A percentile compares a stretch with the other conserved stretches of the same genome.
Conservation (phyloP, 441 rosid species). For the Arabidopsis hybrid region DNA sequence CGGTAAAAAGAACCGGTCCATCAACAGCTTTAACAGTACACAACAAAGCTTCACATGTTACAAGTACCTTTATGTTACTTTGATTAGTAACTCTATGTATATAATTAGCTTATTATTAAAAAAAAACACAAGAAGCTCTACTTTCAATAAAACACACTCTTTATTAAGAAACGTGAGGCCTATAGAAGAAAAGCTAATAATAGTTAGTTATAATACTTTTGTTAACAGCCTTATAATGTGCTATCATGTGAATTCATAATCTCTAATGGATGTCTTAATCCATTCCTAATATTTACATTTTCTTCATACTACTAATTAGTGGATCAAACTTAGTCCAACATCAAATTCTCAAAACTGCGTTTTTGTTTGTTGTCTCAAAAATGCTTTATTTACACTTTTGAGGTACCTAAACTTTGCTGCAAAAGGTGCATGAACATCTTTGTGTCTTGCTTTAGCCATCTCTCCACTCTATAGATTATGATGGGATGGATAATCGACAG, state of each 20-base stretch:
- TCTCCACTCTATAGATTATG: constrained; percentile 45
- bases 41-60: constrained; percentile 39
- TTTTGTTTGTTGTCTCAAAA: constrained; percentile 9
- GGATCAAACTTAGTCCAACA: constrained; percentile 20
- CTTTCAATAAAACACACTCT: constrained; percentile 33
- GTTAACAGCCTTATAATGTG: constrained; percentile 33
- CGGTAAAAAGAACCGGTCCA: constrained; percentile 37
- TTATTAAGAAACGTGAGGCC: constrained; percentile 32
- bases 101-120: constrained; percentile 44
- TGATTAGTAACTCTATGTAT: constrained; percentile 41
- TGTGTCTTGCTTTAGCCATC: constrained; percentile 35
- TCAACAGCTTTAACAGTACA: constrained; percentile 43
- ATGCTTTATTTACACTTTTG: constrained; percentile 38
- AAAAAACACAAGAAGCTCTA: constrained; percentile 19
- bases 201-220: constrained; percentile 28
- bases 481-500: constrained; percentile 38
- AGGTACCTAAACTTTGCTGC: constrained; percentile 49
- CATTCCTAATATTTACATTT: constrained; percentile 10
- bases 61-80: constrained; percentile 38
- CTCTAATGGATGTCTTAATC: constrained; percentile 34
- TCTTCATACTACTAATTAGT: constrained; percentile 13
- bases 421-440: constrained; percentile 39
- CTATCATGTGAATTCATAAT: constrained; percentile 18
- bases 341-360: constrained; percentile 9
- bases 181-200: neutral